Evolutionary conservation across 2,329 filamentous ascomycete genomes (phyloP).

Genomic region (Diplocarpon mali): DNA sequence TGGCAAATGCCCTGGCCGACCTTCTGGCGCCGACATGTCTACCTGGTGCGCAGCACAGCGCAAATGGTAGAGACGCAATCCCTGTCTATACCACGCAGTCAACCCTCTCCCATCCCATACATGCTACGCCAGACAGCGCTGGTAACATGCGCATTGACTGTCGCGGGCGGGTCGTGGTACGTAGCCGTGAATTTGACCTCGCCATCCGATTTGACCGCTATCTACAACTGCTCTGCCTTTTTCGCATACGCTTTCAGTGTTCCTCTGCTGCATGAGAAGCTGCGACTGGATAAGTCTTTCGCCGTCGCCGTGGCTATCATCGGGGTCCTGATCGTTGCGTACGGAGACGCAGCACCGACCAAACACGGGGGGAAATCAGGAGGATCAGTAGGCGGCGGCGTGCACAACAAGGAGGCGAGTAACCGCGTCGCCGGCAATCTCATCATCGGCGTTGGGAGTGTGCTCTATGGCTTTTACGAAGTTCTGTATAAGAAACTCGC

Average conservation of each 20-base stretch:
- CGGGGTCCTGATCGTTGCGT: slow-evolving; percentile 90
- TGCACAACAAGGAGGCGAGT: slow-evolving; percentile 39
- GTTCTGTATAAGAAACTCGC: slow-evolving; percentile 90
- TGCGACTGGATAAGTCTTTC: slow-evolving; percentile 74
- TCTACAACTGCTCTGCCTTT: slow-evolving; percentile 98
- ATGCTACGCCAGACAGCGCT: slow-evolving; percentile 69
- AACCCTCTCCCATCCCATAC: slow-evolving; percentile 53
- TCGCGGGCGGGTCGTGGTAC: slow-evolving; percentile 92
- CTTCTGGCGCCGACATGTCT: slow-evolving; percentile 71
- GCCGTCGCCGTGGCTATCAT: slow-evolving; percentile 79
- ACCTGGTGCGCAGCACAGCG: slow-evolving; percentile 52
- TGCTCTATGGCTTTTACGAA: slow-evolving; percentile 94
- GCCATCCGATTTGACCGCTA: slow-evolving; percentile 86
- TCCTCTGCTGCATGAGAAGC: slow-evolving; percentile 72
- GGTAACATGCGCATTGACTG: slow-evolving; percentile 74
- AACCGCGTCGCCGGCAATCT: slow-evolving; percentile 76
- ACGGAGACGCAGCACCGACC: slow-evolving; percentile 57
- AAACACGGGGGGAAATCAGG: slow-evolving; percentile 45
- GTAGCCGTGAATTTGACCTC: slow-evolving; percentile 89
- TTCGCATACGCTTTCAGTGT: slow-evolving; percentile 98
- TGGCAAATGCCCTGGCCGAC: slow-evolving; percentile 66
- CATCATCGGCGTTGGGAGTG: slow-evolving; percentile 80
- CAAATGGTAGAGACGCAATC: slow-evolving; percentile 80
- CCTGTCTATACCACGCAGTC: slow-evolving; percentile 48
- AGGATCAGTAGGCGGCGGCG: slow-evolving; percentile 37